phyloP scores from a whole-genome alignment of 2,329 filamentous ascomycete species.

The Cercospora sesami region DNA sequence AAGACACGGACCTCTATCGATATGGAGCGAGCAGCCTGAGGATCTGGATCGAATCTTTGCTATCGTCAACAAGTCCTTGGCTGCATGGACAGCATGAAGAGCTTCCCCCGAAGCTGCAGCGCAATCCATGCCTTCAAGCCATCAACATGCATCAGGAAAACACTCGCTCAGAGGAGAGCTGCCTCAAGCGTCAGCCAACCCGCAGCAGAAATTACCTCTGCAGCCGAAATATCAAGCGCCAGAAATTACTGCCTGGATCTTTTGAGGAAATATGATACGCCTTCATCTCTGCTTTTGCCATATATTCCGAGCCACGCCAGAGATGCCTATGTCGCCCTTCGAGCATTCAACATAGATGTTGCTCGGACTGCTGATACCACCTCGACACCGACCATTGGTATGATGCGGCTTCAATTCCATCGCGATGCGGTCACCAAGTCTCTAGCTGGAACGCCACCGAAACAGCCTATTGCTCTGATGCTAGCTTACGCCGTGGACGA shows the following conservation, averaged over 20 bases:
- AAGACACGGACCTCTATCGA: background rate
- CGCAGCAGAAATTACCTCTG: slow-evolving; percentile 28
- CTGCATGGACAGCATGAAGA: slow-evolving; percentile 7
- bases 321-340: slow-evolving; percentile 85
- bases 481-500: slow-evolving; percentile 70
- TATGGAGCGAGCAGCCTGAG: background rate
- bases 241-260: slow-evolving; percentile 60
- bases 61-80: background rate
- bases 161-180: slow-evolving; percentile 17
- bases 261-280: slow-evolving; percentile 77
- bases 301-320: slow-evolving; percentile 75
- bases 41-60: background rate
- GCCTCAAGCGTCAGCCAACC: slow-evolving; percentile 31
- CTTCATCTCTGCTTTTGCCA: slow-evolving; percentile 80
- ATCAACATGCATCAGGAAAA: slow-evolving; percentile 5
- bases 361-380: slow-evolving; percentile 87
- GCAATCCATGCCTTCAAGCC: background rate
- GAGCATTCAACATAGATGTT: slow-evolving; percentile 89
- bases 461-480: slow-evolving; percentile 86
- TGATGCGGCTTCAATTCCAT: slow-evolving; percentile 94
- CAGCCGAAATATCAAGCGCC: slow-evolving; percentile 54
- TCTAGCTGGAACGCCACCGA: slow-evolving; percentile 74
- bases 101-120: slow-evolving; percentile 9
- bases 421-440: slow-evolving; percentile 77
- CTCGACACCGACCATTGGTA: slow-evolving; percentile 80